Percentiles rank a stretch among this genome's conserved stretches.
Evolutionary conservation across 305 asterid genomes (phyloP).

Genomic region (Stenogyne calaminthoides): DNA sequence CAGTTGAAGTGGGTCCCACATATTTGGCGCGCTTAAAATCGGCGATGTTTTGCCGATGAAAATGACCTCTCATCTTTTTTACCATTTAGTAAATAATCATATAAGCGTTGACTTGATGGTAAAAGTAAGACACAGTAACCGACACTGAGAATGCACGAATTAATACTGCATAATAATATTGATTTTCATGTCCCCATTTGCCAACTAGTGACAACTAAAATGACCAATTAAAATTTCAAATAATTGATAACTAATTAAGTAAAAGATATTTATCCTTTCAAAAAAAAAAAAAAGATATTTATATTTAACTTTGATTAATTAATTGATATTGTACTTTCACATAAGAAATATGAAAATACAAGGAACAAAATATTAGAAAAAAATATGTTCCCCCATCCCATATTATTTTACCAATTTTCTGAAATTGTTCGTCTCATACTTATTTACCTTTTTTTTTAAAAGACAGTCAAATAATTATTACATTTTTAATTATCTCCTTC

Average conservation of each 20-base stretch:
- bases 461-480: no score
- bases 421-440: no score
- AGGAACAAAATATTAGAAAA: no score
- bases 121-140: constrained; percentile 5
- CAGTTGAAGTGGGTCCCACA: constrained; percentile 52
- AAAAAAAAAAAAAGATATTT: no score
- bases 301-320: no score
- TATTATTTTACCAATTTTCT: no score
- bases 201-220: background rate
- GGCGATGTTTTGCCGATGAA: constrained; percentile 31
- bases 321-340: no score
- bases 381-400: no score
- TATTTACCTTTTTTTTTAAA: no score
- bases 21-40: constrained; percentile 36
- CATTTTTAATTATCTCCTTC: no score
- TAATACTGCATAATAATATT: background rate
- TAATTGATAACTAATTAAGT: background rate
- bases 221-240: background rate
- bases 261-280: no score
- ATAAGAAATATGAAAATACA: no score
- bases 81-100: constrained; percentile 9
- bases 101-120: constrained; percentile 33
- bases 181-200: background rate
- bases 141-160: constrained; percentile 20
- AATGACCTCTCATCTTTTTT: background rate